These are phyloP conservation scores for Alliaria petiolata DNA, from an alignment of 345 rosid species.

Conservation along the genomic window DNA sequence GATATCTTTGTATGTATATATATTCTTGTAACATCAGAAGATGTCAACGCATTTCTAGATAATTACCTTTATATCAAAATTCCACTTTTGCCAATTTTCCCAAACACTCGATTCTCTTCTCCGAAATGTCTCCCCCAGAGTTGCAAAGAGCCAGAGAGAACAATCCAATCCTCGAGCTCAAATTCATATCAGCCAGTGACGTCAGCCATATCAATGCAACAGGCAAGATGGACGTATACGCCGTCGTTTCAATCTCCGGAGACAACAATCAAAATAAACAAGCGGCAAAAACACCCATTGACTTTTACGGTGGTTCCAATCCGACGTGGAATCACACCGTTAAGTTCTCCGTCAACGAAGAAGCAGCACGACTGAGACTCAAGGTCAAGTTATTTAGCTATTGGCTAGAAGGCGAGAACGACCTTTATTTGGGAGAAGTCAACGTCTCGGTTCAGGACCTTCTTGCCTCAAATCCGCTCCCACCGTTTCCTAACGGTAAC, in stretches of 20 bases:
- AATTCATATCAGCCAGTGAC: constrained; percentile 41
- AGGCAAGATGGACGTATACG: constrained; percentile 66
- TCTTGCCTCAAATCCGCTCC: constrained; percentile 8
- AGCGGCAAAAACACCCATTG: constrained; percentile 38
- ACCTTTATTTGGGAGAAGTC: constrained; percentile 52
- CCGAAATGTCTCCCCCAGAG: neutral
- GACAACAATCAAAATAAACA: constrained; percentile 29
- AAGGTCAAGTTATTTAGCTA: constrained; percentile 52
- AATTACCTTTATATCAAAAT: too few relatives aligned
- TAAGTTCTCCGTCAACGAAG: constrained; percentile 44
- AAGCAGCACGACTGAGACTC: constrained; percentile 36
- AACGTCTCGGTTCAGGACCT: constrained; percentile 58
- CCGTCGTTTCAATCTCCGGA: constrained; percentile 47
- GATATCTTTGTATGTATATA: too few relatives aligned
- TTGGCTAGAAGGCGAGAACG: constrained; percentile 48
- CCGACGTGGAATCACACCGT: constrained; percentile 66
- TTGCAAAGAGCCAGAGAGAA: neutral
- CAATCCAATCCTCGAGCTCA: neutral
- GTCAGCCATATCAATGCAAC: constrained; percentile 45
- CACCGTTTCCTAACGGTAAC: constrained; percentile 11
- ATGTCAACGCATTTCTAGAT: too few relatives aligned
- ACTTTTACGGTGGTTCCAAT: constrained; percentile 43
- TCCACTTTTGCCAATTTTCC: too few relatives aligned
- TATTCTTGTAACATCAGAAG: too few relatives aligned
- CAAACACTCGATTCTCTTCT: neutral